Evolutionary conservation across 805 yeast species (phyloP), one percentile per base, ranked within the genome.

Genomic region (Lipomyces lipofer): DNA sequence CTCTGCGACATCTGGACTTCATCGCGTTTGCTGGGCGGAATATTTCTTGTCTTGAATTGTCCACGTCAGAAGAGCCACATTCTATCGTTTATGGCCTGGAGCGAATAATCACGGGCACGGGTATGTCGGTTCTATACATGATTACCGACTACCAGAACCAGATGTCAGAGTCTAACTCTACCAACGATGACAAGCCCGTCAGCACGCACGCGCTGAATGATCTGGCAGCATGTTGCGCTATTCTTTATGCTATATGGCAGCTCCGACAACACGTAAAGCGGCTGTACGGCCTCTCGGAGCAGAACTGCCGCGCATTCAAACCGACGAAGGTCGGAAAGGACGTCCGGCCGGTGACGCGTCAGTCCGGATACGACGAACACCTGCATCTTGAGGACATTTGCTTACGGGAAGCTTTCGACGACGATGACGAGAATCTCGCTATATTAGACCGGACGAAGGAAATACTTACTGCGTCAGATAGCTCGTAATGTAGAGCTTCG

Each of bases 51-150:
- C 62, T 76, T 13, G 71, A 69, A 1, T 75, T 81, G 40, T 59
- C 63, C 0, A 70, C 75, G 0, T 65, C 75, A 43, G 88, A 84
- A 51, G 88, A 85, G 48, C 75, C 80, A 0, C 74, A 77, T 43
- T 54, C 71, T 0, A 28, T 83, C 1, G 62, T 81, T 2, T 66
- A 70, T 43, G 75, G 71, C 0, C 63, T 83, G 32, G 82, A 82
- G 51, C 66, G 73, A 42, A 54, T 75, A 0, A 61, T 80, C 1
- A 63, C 75, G 0, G 67, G 71, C 2, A 75, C 76, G 39, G 82
- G 80, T 6, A 57, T 56, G 60, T 19, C 52, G 13, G 32, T 58
- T 22, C 21, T 55, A 40, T 51, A 47, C 40, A 35, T 49, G 25
- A 28, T 55, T 19, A 39, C 50, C n/a, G 60, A 55, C 10, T 38